A percentile compares a stretch with the other conserved stretches of the same genome.
phyloP scores from a whole-genome alignment of 768 basidiomycete species.

The Chalciporus chontae region DNA sequence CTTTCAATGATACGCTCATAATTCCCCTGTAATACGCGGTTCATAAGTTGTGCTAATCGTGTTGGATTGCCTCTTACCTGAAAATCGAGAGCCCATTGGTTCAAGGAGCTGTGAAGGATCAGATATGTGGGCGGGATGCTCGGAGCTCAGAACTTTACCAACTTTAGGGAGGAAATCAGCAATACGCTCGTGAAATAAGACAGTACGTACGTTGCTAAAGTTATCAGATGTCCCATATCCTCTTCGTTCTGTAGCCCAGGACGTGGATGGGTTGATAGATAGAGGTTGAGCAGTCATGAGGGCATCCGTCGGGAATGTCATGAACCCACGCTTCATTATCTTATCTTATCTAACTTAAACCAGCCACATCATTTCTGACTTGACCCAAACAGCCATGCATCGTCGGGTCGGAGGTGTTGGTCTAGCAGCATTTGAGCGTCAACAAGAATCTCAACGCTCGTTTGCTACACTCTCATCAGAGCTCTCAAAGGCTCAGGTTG shows the following conservation, averaged over 20 bases:
- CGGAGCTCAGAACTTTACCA: conserved; percentile 18
- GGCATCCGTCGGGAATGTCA: not conserved
- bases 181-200: not conserved
- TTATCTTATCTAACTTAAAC: conserved; percentile 11
- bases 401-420: conserved; percentile 80
- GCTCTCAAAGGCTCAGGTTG: conserved; percentile 72
- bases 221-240: conserved; percentile 80
- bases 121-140: conserved; percentile 4
- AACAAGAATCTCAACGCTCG: conserved; percentile 74
- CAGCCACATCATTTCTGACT: not conserved
- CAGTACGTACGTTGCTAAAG: conserved; percentile 74
- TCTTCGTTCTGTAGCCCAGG: not conserved
- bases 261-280: not conserved
- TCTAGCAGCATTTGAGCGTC: conserved; percentile 85
- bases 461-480: conserved; percentile 79
- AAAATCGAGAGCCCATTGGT: conserved; percentile 98
- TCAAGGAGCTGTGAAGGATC: conserved; percentile 64
- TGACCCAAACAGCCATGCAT: conserved; percentile 44
- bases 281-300: not conserved
- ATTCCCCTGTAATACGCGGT: conserved; percentile 63
- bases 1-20: conserved; percentile 86
- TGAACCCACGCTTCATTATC: not conserved
- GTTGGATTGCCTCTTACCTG: conserved; percentile 50
- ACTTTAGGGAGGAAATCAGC: conserved; percentile 11
- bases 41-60: not conserved